Conservation (phyloP, 1,284 basidiomycete genomes). For the Boletus nobilissimus region DNA sequence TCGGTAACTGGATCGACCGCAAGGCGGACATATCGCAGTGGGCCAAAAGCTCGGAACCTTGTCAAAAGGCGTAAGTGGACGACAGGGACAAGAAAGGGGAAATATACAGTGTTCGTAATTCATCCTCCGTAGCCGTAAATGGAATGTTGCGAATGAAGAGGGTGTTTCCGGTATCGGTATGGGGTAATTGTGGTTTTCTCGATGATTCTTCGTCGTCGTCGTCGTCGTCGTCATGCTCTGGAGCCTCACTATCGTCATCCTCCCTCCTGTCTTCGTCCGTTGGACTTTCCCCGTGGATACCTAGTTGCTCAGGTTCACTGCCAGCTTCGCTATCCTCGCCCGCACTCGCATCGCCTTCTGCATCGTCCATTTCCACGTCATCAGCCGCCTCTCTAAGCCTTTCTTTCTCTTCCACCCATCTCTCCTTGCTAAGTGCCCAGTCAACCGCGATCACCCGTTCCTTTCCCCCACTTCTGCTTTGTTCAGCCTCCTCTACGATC, state of each 20-base stretch:
- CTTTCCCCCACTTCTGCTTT: slow-evolving; percentile 44
- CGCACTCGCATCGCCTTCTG: slow-evolving; percentile 45
- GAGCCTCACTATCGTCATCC: slow-evolving; percentile 51
- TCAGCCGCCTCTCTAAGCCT: slow-evolving; percentile 57
- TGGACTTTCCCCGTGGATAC: slow-evolving; percentile 54
- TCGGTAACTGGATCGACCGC: slow-evolving; percentile 88
- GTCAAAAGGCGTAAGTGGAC: slow-evolving; percentile 13
- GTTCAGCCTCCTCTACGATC: slow-evolving; percentile 53
- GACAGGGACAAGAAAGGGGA: background rate
- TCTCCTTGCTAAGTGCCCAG: slow-evolving; percentile 95
- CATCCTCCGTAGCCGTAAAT: slow-evolving; percentile 92
- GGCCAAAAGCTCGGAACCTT: slow-evolving; percentile 89
- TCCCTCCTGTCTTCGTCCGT: slow-evolving; percentile 50
- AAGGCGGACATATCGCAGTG: slow-evolving; percentile 92
- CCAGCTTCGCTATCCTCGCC: slow-evolving; percentile 41
- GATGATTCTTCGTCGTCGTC: too few species aligned
- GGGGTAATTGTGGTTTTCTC: slow-evolving; percentile 78
- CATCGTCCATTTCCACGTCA: slow-evolving; percentile 45
- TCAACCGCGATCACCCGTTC: slow-evolving; percentile 91
- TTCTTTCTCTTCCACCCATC: slow-evolving; percentile 85
- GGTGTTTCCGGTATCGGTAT: slow-evolving; percentile 88
- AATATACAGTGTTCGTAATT: slow-evolving; percentile 81
- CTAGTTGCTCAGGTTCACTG: slow-evolving; percentile 52
- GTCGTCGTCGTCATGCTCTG: slow-evolving; percentile 57
- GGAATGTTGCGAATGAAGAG: slow-evolving; percentile 96